A percentile compares a stretch with the other conserved stretches of the same genome.
Evolutionary conservation across 2,329 filamentous ascomycete genomes (phyloP).

Genomic region (Emergomyces orientalis): DNA sequence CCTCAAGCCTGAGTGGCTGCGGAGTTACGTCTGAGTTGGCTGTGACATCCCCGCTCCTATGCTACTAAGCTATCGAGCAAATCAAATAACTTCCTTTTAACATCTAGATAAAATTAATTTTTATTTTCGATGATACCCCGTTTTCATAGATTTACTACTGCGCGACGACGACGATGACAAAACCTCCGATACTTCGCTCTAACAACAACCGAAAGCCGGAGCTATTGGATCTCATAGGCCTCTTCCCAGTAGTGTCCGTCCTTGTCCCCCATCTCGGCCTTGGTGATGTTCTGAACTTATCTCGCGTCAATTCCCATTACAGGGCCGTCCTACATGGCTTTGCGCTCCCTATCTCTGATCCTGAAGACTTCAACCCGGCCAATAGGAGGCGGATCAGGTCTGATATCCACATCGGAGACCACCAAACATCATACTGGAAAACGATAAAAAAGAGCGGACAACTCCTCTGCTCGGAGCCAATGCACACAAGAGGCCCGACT

Average conservation of each 20-base stretch:
- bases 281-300: slow-evolving; percentile 24
- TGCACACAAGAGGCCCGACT: slow-evolving; percentile 20
- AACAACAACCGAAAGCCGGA: slow-evolving; percentile 10
- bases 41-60: background rate
- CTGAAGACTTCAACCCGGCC: background rate
- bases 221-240: slow-evolving; percentile 19
- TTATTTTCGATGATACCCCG: background rate
- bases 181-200: background rate
- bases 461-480: slow-evolving; percentile 20
- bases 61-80: background rate
- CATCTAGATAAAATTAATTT: background rate
- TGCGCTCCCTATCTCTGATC: slow-evolving; percentile 7
- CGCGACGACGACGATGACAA: background rate
- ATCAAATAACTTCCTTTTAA: background rate
- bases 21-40: background rate
- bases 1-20: background rate
- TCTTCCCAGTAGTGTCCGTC: slow-evolving; percentile 23
- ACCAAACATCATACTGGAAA: slow-evolving; percentile 24
- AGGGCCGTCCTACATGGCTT: slow-evolving; percentile 25
- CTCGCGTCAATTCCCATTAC: slow-evolving; percentile 18
- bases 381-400: slow-evolving; percentile 10
- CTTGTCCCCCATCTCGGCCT: slow-evolving; percentile 19
- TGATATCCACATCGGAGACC: slow-evolving; percentile 22
- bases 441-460: slow-evolving; percentile 20
- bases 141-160: background rate